Conservation (phyloP, 306 rosid genomes). For the Senna siamea region DNA sequence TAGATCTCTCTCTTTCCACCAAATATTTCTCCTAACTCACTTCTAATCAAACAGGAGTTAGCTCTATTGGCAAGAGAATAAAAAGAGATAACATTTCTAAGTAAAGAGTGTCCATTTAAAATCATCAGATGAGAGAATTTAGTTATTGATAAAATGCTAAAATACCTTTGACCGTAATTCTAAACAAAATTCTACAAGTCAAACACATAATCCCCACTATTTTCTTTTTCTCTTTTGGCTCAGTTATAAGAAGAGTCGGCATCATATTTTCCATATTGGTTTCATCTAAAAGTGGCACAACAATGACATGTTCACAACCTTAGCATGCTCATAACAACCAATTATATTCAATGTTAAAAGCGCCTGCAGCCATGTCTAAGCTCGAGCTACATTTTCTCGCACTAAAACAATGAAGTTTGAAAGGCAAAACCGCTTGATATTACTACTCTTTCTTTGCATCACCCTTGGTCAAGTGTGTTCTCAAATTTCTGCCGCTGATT, state of each 20-base stretch:
- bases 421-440: slow-evolving; percentile 16
- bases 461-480: slow-evolving; percentile 34
- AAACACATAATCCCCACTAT: background rate
- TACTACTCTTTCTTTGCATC: slow-evolving; percentile 29
- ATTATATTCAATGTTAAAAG: slow-evolving; percentile 9
- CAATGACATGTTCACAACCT: slow-evolving; percentile 1
- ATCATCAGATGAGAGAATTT: no score
- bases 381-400: slow-evolving; percentile 17
- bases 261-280: slow-evolving; percentile 17
- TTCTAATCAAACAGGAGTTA: no score
- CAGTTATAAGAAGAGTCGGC: background rate
- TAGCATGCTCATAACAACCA: slow-evolving; percentile 13
- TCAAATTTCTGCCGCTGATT: slow-evolving; percentile 38
- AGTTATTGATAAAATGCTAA: no score
- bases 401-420: slow-evolving; percentile 31
- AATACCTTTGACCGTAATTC: no score
- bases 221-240: background rate
- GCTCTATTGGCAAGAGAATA: no score
- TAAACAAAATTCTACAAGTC: no score
- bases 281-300: slow-evolving; percentile 32
- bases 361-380: slow-evolving; percentile 30
- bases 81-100: no score
- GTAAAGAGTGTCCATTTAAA: no score
- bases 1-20: slow-evolving; percentile 5
- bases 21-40: background rate